Base-by-base conservation (phyloP, 176 grass and related monocot genomes). In the Melocanna baccifera region DNA sequence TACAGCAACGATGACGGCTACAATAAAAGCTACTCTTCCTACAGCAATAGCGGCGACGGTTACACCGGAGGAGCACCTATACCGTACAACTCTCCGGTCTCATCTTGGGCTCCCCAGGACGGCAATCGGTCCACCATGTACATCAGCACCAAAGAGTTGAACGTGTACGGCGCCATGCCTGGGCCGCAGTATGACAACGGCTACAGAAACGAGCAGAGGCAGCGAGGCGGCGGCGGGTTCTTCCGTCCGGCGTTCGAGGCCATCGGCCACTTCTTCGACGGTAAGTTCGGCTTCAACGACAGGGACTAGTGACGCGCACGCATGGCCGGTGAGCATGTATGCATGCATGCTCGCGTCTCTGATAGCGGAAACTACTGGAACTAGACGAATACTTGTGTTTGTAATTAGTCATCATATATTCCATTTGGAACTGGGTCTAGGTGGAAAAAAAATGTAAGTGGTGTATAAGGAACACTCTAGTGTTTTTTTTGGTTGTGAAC, bases 181-280 rank as follows among this genome's bases (percentile, higher is more conserved):
- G 58, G 80, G 16, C 0, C 12, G 50, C 53, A 57, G 52, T 67
- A 82, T 12, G 77, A 53, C 56, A 7, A 52, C 51, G 67, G 69
- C 40, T 7, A 11, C 43, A 15, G 12, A 58, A 10, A 62, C 48
- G 12, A 81, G 6, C 26, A 59, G 86, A 40, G 5, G 63, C 66
- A 64, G 16, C 20, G 57, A 2, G n/a, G 83, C 29, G 51, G 72
- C 72, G 9, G 79, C 16, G 86, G 86, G 4, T 69, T 82, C 40
- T 87, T 87, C 51, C 77, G 71, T 6, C 78, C 86, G 51, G 71
- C 72, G 62, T n/a, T 87, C 1, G 51, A 69, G 1, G 62, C 86
- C 63, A 71, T 87, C 72, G 86, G 86, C 63, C 15, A 70, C 10
- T 88, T 82, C 72, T 22, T 87, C 71, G 86, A 87, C 41, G 52